These are phyloP conservation scores for Gossypium turneri DNA, from an alignment of 345 rosid species.

Conservation along the genomic window DNA sequence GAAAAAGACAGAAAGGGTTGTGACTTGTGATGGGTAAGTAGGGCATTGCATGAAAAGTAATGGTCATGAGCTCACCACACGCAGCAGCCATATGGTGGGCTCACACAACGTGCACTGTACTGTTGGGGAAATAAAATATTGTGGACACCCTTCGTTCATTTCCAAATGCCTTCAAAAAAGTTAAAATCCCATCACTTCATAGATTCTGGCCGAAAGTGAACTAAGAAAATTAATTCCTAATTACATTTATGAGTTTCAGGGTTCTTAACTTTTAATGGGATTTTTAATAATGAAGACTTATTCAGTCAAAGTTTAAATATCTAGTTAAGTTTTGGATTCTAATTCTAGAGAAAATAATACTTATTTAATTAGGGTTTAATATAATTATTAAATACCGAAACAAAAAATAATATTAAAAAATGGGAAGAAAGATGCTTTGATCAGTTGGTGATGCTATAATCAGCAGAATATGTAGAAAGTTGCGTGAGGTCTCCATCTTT, in stretches of 20 bases:
- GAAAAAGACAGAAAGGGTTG: background rate
- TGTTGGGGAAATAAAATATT: background rate
- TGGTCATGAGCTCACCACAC: background rate
- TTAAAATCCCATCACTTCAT: background rate
- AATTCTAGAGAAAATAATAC: too few relatives aligned
- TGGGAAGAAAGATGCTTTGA: too few relatives aligned
- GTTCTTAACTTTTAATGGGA: too few relatives aligned
- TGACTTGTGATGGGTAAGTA: background rate
- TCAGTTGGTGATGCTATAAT: background rate
- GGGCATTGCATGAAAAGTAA: background rate
- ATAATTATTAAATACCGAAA: too few relatives aligned
- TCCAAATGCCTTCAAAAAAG: background rate
- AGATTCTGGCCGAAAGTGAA: background rate
- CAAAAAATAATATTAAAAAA: too few relatives aligned
- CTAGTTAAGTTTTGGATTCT: too few relatives aligned
- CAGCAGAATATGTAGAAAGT: background rate
- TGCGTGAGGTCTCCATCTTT: background rate
- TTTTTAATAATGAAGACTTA: too few relatives aligned
- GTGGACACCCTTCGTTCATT: background rate
- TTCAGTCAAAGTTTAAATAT: too few relatives aligned
- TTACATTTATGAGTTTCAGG: too few relatives aligned
- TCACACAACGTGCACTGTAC: background rate
- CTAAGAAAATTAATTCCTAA: background rate
- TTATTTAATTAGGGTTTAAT: too few relatives aligned
- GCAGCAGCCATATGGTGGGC: background rate